Evolutionary conservation across 2,329 filamentous ascomycete genomes (phyloP), one percentile per base, ranked within the genome.

Genomic region (Eurotiales sp.): DNA sequence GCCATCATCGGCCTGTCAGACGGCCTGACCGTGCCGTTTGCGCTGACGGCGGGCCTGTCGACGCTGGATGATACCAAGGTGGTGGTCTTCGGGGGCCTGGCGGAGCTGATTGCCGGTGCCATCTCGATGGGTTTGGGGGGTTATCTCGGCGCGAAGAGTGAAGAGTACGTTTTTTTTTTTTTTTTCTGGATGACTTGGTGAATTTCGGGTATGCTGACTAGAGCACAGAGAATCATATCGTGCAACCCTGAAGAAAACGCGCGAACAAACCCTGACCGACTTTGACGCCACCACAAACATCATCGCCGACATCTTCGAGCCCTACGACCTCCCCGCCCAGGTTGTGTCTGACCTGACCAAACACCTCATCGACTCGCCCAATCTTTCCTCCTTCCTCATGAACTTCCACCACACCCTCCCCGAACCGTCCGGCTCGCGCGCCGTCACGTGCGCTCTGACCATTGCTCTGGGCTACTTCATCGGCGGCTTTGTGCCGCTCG

Each of bases 41-140:
- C 87, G 14, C 74, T 91, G 32, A 90, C 86, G 0, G 87, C 88
- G 0, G 87, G 87, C 12, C 75, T 91, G 46, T 71, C 65, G 7
- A 72, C 72, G 2, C 72, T 87, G 41, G 83, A 83, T n/a, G 76
- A 81, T 63, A 83, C 82, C 27, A 79, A 77, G 44, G 78, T 86
- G 3, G 84, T 87, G 57, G 81, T 92, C 53, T 82, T 86, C 56
- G 87, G 84, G 46, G 87, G 87, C 6, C 73, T 88, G 25, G 87
- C 87, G 4, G 87, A 90, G 72, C 77, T 90, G 44, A 86, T 88
- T 63, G 84, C 85, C 0, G 87, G 87, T 15, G 83, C 84, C 58
- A 88, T 90, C 58, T 86, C 81, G 49, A 90, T 90, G 87, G 87
- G 87, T 1, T 74, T 90, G 5, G 86, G 87, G 21, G 86, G 84